Evolutionary conservation across 495 filamentous ascomycete species (phyloP), one percentile per base, ranked within the genome.

Genomic region (Penicillium diatomitis): DNA sequence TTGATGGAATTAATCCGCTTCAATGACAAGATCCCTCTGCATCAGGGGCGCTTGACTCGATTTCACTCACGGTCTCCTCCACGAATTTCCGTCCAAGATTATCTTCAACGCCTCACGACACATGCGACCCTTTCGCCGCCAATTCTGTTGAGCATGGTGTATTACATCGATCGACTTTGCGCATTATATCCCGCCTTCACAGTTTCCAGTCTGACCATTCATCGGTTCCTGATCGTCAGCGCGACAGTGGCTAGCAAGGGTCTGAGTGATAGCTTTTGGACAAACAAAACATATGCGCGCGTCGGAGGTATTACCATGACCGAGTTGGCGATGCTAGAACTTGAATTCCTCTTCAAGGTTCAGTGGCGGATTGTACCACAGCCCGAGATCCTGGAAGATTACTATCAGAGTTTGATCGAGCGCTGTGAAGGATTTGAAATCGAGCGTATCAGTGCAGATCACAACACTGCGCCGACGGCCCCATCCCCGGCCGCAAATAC

Each of bases 81-180:
- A 5, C 90, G 86, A 41, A 98, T 98, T 36, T 94, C 88, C 42
- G 90, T 98, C 11, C 71, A 79, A 34, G 92, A 97, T 61, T 98
- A 98, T 64, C 76, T 98, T 5, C 84, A 90, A 57, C 85, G 92
- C 47, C 75, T 98, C 11, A 90, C 92, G 8, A 90, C 89, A 41
- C 92, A 98, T 64, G 92, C 92, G 30, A 95, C 90, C 1, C 78
- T 98, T 1, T 86, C 87, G 5, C 90, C 92, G 5, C 90, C 92
- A 5, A 87, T 98, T 46, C 78, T 98, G n/a, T 78, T 98, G n/a
- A 90, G 88, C 52, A 98, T 98, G 90, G 92, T 98, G 46, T 97
- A 91, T 62, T 98, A 98, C 61, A 96, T 98, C 51, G 94, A 98
- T 65, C 83, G 87, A n/a, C 74, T 98, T 11, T 97, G 90, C 66